Evolutionary conservation across 2,329 filamentous ascomycete genomes (phyloP), one percentile per base, ranked within the genome.

Genomic region (Fusarium aywerte): DNA sequence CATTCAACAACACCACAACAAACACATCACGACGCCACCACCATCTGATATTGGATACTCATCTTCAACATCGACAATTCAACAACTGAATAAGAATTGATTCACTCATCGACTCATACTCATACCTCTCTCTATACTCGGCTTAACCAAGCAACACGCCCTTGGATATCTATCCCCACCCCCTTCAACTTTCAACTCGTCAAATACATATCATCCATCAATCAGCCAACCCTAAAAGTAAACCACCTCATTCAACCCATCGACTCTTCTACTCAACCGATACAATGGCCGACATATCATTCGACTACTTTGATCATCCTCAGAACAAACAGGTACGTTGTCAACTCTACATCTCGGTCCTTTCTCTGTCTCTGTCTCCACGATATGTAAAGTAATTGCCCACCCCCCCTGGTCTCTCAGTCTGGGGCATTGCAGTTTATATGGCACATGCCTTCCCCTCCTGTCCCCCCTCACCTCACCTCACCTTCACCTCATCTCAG

Each of bases 251-350:
- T 39, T 20, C 20, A 27, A 27, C 27, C 23, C 56, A 56, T 63
- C 65, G 59, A 65, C 57, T 44, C 39, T 50, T 40, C 27, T 57
- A 38, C 23, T 11, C 31, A 45, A 21, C 20, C 31, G 25, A 73
- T 57, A 50, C 58, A 65, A 73, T 73, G 71, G 67, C 71, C 56
- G 69, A 73, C 39, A 56, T 73, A 73, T 69, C 71, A 56, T 73
- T 73, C 67, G 71, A 73, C 55, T 73, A 73, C 58, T 73, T 71
- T 73, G 71, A 72, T 38, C 65, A 72, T 36, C 47, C 70, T 55
- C 71, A 73, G 65, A 62, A 65, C 58, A 73, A 73, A 72, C 71
- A 73, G 67, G 71, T 73, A 73, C 47, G 70, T 56, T 57, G 21
- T 47, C n/a, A 36, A 31, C 45, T 33, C 38, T 48, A 20, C 50